Conservation (phyloP, 768 basidiomycete species). For the Lanmaoa pseudosensibilis region DNA sequence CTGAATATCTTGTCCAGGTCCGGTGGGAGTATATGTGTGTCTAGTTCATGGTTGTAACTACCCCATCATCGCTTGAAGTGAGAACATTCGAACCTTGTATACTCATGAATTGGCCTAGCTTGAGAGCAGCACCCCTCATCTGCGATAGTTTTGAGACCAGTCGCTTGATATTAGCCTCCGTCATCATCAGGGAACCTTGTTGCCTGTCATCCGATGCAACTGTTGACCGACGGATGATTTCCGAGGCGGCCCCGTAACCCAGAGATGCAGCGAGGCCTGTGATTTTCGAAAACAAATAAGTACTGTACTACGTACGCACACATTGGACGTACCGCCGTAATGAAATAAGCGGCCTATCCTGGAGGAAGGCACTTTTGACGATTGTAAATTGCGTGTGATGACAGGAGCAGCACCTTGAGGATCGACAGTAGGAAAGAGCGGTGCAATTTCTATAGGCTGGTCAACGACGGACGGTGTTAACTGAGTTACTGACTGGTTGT, state of each 20-base stretch:
- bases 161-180: conserved; percentile 85
- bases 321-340: conserved; percentile 70
- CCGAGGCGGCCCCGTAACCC: conserved; percentile 85
- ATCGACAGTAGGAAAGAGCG: not conserved
- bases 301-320: not conserved
- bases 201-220: conserved; percentile 34
- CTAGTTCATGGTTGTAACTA: conserved; percentile 39
- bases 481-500: not conserved
- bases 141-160: conserved; percentile 90
- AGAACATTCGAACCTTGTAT: conserved; percentile 68
- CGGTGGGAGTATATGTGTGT: conserved; percentile 83
- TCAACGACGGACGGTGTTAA: not conserved
- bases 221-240: conserved; percentile 72
- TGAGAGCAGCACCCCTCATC: conserved; percentile 96
- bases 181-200: conserved; percentile 70
- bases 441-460: conserved; percentile 4
- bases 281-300: not conserved
- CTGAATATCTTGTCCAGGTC: conserved; percentile 88
- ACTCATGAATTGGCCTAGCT: conserved; percentile 95
- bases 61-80: not conserved
- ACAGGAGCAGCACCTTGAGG: not conserved
- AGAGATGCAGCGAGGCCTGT: conserved; percentile 89
- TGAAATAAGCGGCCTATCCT: conserved; percentile 88
- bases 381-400: conserved; percentile 51
- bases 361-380: conserved; percentile 90